Base-by-base conservation (phyloP, 495 filamentous ascomycete genomes). In the Bacidia gigantensis region DNA sequence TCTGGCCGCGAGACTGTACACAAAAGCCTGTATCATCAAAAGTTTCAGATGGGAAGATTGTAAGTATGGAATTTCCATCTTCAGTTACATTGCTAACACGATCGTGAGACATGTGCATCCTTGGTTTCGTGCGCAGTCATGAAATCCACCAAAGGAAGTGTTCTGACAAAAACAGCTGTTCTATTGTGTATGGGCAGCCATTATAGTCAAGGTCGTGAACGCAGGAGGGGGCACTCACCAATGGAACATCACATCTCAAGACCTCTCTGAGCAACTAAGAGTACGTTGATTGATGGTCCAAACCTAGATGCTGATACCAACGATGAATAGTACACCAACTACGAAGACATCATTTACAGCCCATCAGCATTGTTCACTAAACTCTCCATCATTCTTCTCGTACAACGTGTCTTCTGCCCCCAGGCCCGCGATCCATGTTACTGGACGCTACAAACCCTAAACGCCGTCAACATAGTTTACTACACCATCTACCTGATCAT, bases 341-440 rank as follows among this genome's bases (percentile, higher is more conserved):
- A 54, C 21, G 26, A 24, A 11, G 46, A 58, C 18, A 54, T 57
- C 18, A 20, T 58, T 10, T 60, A 62, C 49, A 32, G 43, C 11
- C 3, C 55, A 5, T 10, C 51, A 2, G 20, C 32, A 11, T 26
- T 53, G 21, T 40, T 51, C 55, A 40, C 60, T 55, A 46, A 53
- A 2, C 3, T 46, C 46, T 49, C 63, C 58, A 38, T 60, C 47
- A 22, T 64, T 46, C 24, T 56, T 51, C 51, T 59, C 49, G 21
- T 60, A 44, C n/a, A 61, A 21, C 52, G 61, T 11, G 56, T 64
- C 20, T 64, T 62, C 52, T 45, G 41, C 11, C 25, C 52, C n/a
- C 38, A 47, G 22, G 3, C 50, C 11, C 58, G 50, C 18, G 51
- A 58, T 40, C 29, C 35, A 11, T 38, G 39, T 29, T 62, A 51